phyloP scores from a whole-genome alignment of 768 basidiomycete genomes.

The Tylopilus cervinicoccineus region DNA sequence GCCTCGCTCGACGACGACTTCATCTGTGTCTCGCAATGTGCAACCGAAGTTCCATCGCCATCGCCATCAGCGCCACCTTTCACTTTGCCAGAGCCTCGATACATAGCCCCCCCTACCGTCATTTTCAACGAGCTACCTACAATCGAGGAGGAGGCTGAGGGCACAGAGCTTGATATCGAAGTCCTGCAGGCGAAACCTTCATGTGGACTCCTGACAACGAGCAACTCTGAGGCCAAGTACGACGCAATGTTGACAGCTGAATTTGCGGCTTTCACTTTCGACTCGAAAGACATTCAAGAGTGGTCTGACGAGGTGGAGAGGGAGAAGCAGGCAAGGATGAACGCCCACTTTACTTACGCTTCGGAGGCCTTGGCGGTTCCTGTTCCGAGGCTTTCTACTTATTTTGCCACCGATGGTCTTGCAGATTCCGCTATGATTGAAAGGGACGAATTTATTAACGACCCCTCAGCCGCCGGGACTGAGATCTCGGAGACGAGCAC shows the following conservation, averaged over 20 bases:
- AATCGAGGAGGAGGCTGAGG: background rate
- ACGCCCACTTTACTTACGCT: constrained; percentile 12
- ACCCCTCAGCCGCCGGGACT: constrained; percentile 4
- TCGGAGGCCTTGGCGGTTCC: constrained; percentile 7
- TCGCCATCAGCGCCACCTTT: background rate
- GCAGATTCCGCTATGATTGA: background rate
- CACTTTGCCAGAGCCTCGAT: background rate
- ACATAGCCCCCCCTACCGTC: background rate
- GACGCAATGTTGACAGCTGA: constrained; percentile 9
- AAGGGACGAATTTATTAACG: background rate
- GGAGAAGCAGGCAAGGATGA: constrained; percentile 8
- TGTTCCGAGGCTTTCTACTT: constrained; percentile 8
- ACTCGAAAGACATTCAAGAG: constrained; percentile 10
- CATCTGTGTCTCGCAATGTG: background rate
- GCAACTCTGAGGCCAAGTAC: constrained; percentile 5
- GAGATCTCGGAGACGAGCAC: background rate
- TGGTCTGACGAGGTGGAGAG: constrained; percentile 15
- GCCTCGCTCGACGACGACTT: background rate
- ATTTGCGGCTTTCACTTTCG: constrained; percentile 7
- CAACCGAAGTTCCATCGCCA: background rate
- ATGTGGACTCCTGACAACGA: background rate
- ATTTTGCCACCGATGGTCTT: background rate
- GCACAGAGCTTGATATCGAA: background rate
- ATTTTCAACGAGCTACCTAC: background rate
- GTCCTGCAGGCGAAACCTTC: background rate